phyloP scores from a whole-genome alignment of 2,329 filamentous ascomycete species.

The Ascochyta lentis region DNA sequence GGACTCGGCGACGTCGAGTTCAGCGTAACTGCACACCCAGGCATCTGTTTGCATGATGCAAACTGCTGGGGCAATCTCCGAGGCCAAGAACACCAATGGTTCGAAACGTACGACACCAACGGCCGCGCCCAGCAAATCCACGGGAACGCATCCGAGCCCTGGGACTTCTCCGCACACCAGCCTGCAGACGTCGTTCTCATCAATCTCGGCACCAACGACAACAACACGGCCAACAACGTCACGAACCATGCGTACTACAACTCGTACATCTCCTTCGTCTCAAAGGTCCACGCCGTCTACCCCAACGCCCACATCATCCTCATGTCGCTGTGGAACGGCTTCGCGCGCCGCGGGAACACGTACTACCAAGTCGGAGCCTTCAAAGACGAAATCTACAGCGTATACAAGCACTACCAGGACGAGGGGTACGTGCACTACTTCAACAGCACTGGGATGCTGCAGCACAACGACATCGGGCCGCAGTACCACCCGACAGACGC shows the following conservation, averaged over 20 bases:
- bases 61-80: conserved; percentile 58
- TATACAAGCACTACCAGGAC: conserved; percentile 60
- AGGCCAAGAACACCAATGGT: conserved; percentile 60
- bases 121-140: conserved; percentile 55
- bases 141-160: conserved; percentile 43
- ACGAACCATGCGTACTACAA: too few relatives aligned
- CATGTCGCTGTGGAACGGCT: conserved; percentile 62
- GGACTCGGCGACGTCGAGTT: conserved; percentile 67
- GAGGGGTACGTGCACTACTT: conserved; percentile 66
- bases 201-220: conserved; percentile 53
- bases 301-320: conserved; percentile 53
- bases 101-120: conserved; percentile 62
- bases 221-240: too few relatives aligned
- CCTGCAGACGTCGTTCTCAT: conserved; percentile 54
- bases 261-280: too few relatives aligned
- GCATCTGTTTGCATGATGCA: conserved; percentile 63
- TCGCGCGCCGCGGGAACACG: conserved; percentile 58
- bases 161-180: conserved; percentile 45
- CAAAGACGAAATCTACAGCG: conserved; percentile 58
- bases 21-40: conserved; percentile 64
- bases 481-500: conserved; percentile 67
- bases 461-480: conserved; percentile 67
- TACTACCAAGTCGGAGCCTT: conserved; percentile 58
- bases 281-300: conserved; percentile 34
- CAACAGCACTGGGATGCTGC: conserved; percentile 66